Conservation (phyloP, 345 rosid genomes). For the Syzygium oleosum region DNA sequence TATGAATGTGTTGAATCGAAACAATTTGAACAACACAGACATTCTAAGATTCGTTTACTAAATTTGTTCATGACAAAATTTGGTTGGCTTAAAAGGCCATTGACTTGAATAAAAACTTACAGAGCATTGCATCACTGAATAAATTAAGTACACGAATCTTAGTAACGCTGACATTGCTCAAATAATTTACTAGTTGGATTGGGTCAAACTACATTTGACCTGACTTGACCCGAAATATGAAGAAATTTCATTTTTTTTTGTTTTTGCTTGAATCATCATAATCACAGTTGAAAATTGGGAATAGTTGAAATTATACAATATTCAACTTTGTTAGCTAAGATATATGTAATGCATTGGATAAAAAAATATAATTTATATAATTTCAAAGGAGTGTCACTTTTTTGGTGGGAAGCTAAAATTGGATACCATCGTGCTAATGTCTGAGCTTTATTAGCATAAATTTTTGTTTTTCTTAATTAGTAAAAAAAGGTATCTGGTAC, state of each 20-base stretch:
- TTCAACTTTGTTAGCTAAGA: too few species aligned
- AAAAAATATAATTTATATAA: too few species aligned
- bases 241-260: background rate
- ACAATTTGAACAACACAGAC: background rate
- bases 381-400: too few species aligned
- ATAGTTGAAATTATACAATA: too few species aligned
- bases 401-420: too few species aligned
- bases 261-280: too few species aligned
- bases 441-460: too few species aligned
- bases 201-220: background rate
- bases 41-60: background rate
- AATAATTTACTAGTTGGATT: background rate
- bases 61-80: background rate
- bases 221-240: background rate
- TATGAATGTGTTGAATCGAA: background rate
- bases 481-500: too few species aligned
- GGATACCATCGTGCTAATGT: too few species aligned
- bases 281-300: too few species aligned
- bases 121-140: background rate
- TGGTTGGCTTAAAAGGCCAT: background rate
- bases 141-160: background rate
- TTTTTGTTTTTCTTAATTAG: too few species aligned
- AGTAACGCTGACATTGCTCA: background rate
- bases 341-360: too few species aligned
- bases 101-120: background rate